phyloP scores from a whole-genome alignment of 257 asterid species.

The Handroanthus guayacan region DNA sequence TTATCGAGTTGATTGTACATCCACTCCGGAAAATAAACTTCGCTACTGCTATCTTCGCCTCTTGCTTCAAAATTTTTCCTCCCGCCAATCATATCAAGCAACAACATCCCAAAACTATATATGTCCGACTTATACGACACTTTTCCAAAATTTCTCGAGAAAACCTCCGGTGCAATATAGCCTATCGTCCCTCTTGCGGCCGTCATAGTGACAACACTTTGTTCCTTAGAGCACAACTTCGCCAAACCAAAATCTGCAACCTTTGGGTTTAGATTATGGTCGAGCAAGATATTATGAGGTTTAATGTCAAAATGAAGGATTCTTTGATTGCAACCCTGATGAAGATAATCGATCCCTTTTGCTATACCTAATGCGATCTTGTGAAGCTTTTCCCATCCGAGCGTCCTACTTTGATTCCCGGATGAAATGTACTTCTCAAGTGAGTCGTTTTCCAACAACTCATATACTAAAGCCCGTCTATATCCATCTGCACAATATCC shows the following conservation, averaged over 20 bases:
- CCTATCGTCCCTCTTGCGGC: conserved; percentile 82
- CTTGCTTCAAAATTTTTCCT: conserved; percentile 45
- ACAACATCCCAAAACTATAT: conserved; percentile 75
- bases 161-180: conserved; percentile 79
- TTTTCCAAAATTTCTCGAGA: conserved; percentile 77
- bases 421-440: conserved; percentile 58
- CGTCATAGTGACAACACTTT: conserved; percentile 69
- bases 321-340: conserved; percentile 76
- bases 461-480: conserved; percentile 68
- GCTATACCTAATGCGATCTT: conserved; percentile 63
- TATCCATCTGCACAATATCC: conserved; percentile 85
- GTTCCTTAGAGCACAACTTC: conserved; percentile 68
- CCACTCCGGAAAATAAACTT: conserved; percentile 78
- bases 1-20: conserved; percentile 77
- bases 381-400: conserved; percentile 70
- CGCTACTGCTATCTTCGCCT: conserved; percentile 40
- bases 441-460: conserved; percentile 66
- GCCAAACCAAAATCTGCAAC: conserved; percentile 85
- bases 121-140: conserved; percentile 76
- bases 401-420: conserved; percentile 45
- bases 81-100: conserved; percentile 77
- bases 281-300: conserved; percentile 74
- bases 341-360: conserved; percentile 75
- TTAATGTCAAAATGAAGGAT: conserved; percentile 78
- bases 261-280: conserved; percentile 65